These are phyloP conservation scores for Oxyria digyna DNA, from an alignment of 148 eudicot species.

Conservation along the genomic window DNA sequence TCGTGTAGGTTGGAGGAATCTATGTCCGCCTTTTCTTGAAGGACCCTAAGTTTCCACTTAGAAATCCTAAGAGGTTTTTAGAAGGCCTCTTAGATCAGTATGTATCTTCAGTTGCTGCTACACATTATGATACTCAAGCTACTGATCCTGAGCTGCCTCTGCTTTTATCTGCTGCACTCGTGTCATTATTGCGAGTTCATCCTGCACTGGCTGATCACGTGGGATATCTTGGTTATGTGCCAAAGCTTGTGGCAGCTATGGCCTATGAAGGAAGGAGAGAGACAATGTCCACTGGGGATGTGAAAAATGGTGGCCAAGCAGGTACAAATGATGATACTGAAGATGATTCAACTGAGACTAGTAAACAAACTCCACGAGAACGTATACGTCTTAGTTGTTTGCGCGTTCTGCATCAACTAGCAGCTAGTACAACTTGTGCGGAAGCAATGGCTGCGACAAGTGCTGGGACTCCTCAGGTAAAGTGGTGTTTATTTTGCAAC, in stretches of 20 bases:
- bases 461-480: slow-evolving; percentile 95
- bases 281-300: slow-evolving; percentile 63
- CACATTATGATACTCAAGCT: slow-evolving; percentile 72
- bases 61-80: slow-evolving; percentile 91
- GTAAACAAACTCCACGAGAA: slow-evolving; percentile 81
- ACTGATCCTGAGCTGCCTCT: slow-evolving; percentile 88
- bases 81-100: slow-evolving; percentile 96
- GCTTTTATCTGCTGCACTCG: slow-evolving; percentile 94
- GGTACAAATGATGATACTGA: slow-evolving; percentile 41
- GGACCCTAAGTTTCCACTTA: slow-evolving; percentile 94
- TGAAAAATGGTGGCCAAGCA: slow-evolving; percentile 25
- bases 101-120: slow-evolving; percentile 88
- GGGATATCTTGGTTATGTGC: slow-evolving; percentile 97
- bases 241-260: slow-evolving; percentile 91
- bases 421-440: slow-evolving; percentile 96
- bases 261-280: slow-evolving; percentile 97
- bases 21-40: slow-evolving; percentile 87
- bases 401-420: slow-evolving; percentile 96
- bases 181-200: slow-evolving; percentile 83
- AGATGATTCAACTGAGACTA: slow-evolving; percentile 34
- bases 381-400: slow-evolving; percentile 95
- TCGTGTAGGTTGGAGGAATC: slow-evolving; percentile 87
- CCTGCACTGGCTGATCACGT: slow-evolving; percentile 99
- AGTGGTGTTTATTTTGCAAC: background rate
- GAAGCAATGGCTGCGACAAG: slow-evolving; percentile 99